Base-by-base conservation (phyloP, 73 alveolate species). In the Stentor coeruleus region DNA sequence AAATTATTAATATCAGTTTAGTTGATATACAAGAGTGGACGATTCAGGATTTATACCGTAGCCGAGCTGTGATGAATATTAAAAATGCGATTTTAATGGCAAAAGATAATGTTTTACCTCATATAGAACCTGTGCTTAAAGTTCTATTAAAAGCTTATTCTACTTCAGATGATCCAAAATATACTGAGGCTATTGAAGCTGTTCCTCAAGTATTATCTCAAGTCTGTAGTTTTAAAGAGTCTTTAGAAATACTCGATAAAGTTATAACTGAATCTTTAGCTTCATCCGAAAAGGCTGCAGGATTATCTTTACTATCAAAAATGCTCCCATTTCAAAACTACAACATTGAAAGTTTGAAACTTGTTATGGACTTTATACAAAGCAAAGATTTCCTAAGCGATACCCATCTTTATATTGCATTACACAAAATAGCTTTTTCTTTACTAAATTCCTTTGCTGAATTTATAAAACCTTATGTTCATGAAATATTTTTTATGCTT, bases 21-120 rank as follows among this genome's bases (percentile, higher is more conserved):
- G 36, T 11, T 66, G 79, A 66, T 66, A 66, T 66, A 20, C 79
- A 66, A 66, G 79, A 66, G 2, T 66, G 79, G 37, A 66, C 79
- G 14, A 66, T 66, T 20, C 79, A 66, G 33, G 79, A 66, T 2
- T 31, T 20, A 20, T 66, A 66, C 37, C n/a, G 79, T 28, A 66
- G 79, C 33, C n/a, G 37, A 66, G 79, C 79, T 20, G 79, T 31
- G n/a, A 20, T 15, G n/a, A 33, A 28, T 14, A 20, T 66, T 37
- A 31, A 66, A 11, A 20, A 66, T 66, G 37, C 39, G 14, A 33
- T 66, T 20, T 14, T 20, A 26, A 31, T 31, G 37, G 79, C 79
- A 26, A 26, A 33, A 66, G 33, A 66, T 66, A 26, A 66, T 66
- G 14, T 66, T 20, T 20, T 26, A 28, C 79, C 79, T 66, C 39